These are phyloP conservation scores for Hordeum vulgare DNA, from an alignment of 176 grass and related monocot genomes.

Conservation along the genomic window MorexV3_pseudomolecules_assembly NC_058524.1:87736752-87737251, in stretches of 20 bases:
- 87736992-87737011: slow-evolving; percentile 20
- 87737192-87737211: neutral
- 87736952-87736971: slow-evolving; percentile 24
- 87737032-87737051: neutral
- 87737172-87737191: neutral
- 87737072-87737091: slow-evolving; percentile 34
- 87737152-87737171: neutral
- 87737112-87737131: neutral
- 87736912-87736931: neutral
- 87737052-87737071: slow-evolving; percentile 17
- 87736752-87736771: neutral
- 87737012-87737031: neutral
- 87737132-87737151: neutral
- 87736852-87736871: slow-evolving; percentile 18
- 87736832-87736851: slow-evolving; percentile 11
- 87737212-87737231: neutral
- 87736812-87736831: neutral
- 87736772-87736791: slow-evolving; percentile 21
- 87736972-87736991: slow-evolving; percentile 15
- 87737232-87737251: slow-evolving; percentile 1
- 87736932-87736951: neutral
- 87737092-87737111: slow-evolving; percentile 29
- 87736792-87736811: neutral
- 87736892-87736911: neutral
- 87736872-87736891: slow-evolving; percentile 5